Evolutionary conservation across 2,329 filamentous ascomycete species (phyloP).

Genomic region (Hymenoscyphus salicellus): DNA sequence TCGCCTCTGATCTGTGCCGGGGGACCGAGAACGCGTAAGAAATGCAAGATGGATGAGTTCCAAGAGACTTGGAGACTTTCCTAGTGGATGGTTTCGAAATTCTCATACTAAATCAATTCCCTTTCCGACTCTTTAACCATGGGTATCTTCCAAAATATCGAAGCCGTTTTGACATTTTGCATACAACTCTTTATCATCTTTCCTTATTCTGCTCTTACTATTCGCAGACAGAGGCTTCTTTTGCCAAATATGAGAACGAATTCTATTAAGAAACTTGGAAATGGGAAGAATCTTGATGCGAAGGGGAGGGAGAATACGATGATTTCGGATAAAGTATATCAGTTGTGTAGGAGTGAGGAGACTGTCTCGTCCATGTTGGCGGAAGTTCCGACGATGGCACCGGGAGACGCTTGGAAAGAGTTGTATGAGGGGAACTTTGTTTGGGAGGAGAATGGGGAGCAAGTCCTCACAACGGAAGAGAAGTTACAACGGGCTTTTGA

Average conservation of each 20-base stretch:
- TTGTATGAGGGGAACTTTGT: constrained; percentile 44
- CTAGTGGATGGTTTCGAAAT: background rate
- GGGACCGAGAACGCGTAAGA: background rate
- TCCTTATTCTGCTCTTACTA: constrained; percentile 34
- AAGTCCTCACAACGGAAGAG: constrained; percentile 33
- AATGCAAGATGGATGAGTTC: background rate
- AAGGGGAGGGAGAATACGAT: constrained; percentile 24
- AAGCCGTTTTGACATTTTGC: constrained; percentile 23
- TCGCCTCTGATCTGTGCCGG: background rate
- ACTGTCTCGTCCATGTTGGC: constrained; percentile 60
- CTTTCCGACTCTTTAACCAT: constrained; percentile 10
- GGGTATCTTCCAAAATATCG: constrained; percentile 15
- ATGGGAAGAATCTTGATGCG: background rate
- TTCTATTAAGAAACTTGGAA: background rate
- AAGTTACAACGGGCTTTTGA: constrained; percentile 52
- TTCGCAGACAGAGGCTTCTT: constrained; percentile 22
- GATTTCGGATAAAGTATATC: constrained; percentile 47
- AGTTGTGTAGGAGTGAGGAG: constrained; percentile 50
- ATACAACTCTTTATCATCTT: constrained; percentile 36
- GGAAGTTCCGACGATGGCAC: constrained; percentile 49
- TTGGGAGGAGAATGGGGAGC: background rate
- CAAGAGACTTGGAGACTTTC: background rate
- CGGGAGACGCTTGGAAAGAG: constrained; percentile 53
- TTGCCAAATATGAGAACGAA: background rate
- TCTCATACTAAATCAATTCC: background rate